Evolutionary conservation across 306 rosid species (phyloP).

Genomic region (Prunus persica): Prunus_persica_NCBIv2 NC_034011.1:25459501-25460000

Average conservation of each 20-base stretch:
- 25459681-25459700: conserved; percentile 66
- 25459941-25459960: conserved; percentile 12
- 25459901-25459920: conserved; percentile 43
- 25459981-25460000: conserved; percentile 81
- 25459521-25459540: too few relatives aligned
- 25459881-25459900: conserved; percentile 24
- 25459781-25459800: conserved; percentile 78
- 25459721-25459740: conserved; percentile 58
- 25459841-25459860: conserved; percentile 78
- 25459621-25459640: conserved; percentile 13
- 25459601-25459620: background rate
- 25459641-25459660: conserved; percentile 58
- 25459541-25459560: too few relatives aligned
- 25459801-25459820: conserved; percentile 55
- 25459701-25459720: conserved; percentile 59
- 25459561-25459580: background rate
- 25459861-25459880: conserved; percentile 39
- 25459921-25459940: conserved; percentile 25
- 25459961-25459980: conserved; percentile 60
- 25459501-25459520: too few relatives aligned
- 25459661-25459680: conserved; percentile 66
- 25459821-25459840: conserved; percentile 59
- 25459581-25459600: background rate
- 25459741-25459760: conserved; percentile 50
- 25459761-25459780: conserved; percentile 67